These are phyloP conservation scores for Epichloe hybrida DNA, from an alignment of 2,329 filamentous ascomycete genomes.

Conservation along the genomic window DNA sequence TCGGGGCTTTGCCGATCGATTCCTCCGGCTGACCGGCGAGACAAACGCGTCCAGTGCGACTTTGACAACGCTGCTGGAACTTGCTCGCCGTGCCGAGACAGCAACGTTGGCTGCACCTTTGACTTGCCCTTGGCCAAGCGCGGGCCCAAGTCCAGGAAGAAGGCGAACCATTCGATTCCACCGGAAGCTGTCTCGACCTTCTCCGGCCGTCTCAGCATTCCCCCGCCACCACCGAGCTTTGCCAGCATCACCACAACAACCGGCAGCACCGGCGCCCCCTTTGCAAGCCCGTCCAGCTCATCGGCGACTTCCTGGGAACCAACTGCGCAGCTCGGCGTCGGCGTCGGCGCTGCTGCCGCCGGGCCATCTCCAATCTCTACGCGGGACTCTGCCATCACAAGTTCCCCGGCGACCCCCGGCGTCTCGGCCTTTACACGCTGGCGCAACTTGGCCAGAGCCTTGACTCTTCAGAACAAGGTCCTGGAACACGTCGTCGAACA, in stretches of 20 bases:
- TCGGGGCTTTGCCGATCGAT: constrained; percentile 7
- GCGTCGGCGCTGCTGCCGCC: constrained; percentile 4
- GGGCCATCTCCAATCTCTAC: constrained; percentile 13
- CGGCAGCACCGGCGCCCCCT: constrained; percentile 1
- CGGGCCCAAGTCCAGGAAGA: constrained; percentile 23
- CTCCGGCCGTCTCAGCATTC: constrained; percentile 3
- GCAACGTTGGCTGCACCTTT: constrained; percentile 22
- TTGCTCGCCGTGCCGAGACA: constrained; percentile 21
- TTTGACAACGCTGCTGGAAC: constrained; percentile 10
- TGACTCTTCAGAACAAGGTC: constrained; percentile 13
- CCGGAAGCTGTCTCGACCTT: constrained; percentile 6
- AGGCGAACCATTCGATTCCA: constrained; percentile 7
- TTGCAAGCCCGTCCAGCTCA: constrained; percentile 9
- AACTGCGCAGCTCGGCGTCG: background rate
- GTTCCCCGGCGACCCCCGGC: background rate
- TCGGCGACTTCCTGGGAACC: constrained; percentile 12
- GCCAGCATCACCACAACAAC: background rate
- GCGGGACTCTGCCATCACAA: constrained; percentile 8
- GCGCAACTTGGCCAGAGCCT: constrained; percentile 12
- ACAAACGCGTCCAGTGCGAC: constrained; percentile 14
- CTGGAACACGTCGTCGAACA: constrained; percentile 16
- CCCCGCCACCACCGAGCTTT: background rate
- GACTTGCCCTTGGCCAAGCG: constrained; percentile 23
- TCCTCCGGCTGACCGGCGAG: background rate
- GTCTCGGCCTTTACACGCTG: constrained; percentile 17